A percentile compares a stretch with the other conserved stretches of the same genome.
These are phyloP conservation scores for Haplosporangium sp. DNA, from an alignment of 371 early-diverging fungal genomes.

Conservation along the genomic window DNA sequence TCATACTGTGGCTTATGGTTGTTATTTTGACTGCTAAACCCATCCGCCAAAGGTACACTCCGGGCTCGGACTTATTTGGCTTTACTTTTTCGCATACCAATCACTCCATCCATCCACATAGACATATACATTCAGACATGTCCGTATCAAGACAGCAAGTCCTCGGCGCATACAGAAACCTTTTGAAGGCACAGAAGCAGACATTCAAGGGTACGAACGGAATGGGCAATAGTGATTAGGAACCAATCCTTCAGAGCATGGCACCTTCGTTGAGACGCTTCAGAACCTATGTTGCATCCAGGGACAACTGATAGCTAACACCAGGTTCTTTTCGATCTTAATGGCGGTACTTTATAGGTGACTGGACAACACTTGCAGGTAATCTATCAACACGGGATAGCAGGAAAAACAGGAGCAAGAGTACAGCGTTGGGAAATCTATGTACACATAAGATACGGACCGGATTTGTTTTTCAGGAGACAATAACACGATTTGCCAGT, in stretches of 20 bases:
- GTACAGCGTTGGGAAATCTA: no score
- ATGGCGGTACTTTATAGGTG: slow-evolving; percentile 16
- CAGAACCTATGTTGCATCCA: no score
- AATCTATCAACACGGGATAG: background rate
- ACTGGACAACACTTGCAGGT: slow-evolving; percentile 47
- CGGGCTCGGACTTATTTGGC: background rate
- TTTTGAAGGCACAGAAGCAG: slow-evolving; percentile 50
- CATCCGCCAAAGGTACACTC: background rate
- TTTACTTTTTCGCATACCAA: background rate
- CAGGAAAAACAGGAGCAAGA: background rate
- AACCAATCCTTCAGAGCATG: no score
- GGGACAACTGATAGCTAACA: background rate
- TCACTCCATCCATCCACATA: background rate
- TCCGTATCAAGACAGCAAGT: slow-evolving; percentile 47
- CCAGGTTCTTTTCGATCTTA: background rate
- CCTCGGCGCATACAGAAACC: slow-evolving; percentile 53
- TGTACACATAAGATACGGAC: background rate
- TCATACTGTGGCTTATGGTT: no score
- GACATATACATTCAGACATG: slow-evolving; percentile 8
- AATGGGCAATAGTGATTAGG: no score
- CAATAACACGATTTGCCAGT: no score
- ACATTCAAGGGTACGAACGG: slow-evolving; percentile 49
- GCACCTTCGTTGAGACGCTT: no score
- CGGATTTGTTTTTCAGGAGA: background rate
- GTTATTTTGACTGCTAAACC: background rate